Base-by-base conservation (phyloP, 192 early-diverging fungal species). In the Coemansia sp. region DNA sequence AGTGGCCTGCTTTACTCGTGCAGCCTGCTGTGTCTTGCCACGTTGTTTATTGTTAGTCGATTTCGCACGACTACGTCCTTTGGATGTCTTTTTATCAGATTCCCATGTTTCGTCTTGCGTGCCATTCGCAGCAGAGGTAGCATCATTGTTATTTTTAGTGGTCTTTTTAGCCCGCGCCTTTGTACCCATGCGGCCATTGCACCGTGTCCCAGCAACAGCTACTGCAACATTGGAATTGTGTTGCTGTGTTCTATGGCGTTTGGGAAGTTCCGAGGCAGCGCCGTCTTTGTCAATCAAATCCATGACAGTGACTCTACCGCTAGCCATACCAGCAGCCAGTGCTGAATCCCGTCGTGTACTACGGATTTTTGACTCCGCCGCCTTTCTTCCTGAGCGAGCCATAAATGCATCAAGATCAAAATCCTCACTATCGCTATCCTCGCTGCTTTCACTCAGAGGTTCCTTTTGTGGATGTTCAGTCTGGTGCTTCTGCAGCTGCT, bases 351-450 rank as follows among this genome's bases (percentile, higher is more conserved):
- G 34, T 9, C 34, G 34, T 38, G 6, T 38, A 38, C 10, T 38
- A 9, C 34, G 34, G 10, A 1, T 38, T 38, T 1, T 9, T 9
- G 34, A 6, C 16, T 7, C 27, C 4, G 1, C 24, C 23, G 44
- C 6, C 52, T 47, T 63, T 24, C 53, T 22, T 27, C 49, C 31
- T 9, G 44, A 16, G 47, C 24, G 49, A 30, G 48, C 56, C 49
- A 65, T 23, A 38, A 58, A 34, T 7, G 48, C n/a, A 49, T 65
- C 64, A 12, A 65, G 48, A 23, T 65, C 64, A 65, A 65, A 65
- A 27, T 54, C 21, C 27, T 65, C 64, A 47, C 64, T 58, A 31
- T 58, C 56, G 16, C 51, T 51, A 21, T 41, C 32, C 6, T 38
- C 31, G 34, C 50, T 32, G 7, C 32, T 47, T 18, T 48, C 31